These are phyloP conservation scores for Tulasnella sp. DNA, from an alignment of 768 basidiomycete species.

Conservation along the genomic window DNA sequence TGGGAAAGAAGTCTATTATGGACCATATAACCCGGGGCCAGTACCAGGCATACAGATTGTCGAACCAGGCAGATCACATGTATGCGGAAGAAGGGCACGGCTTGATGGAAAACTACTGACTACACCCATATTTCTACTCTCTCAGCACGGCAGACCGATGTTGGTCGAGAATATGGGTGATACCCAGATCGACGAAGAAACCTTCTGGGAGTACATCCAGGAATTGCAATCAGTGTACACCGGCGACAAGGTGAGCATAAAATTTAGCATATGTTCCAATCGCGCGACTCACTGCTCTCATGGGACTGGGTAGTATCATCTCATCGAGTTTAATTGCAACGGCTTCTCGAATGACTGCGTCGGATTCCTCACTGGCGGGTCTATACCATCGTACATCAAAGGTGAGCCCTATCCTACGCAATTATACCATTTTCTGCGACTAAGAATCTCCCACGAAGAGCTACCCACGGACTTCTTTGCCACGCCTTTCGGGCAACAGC, in stretches of 20 bases:
- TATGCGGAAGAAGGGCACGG: constrained; percentile 35
- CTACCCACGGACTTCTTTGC: constrained; percentile 76
- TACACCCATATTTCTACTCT: background rate
- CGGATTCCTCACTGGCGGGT: constrained; percentile 74
- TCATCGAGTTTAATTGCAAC: constrained; percentile 92
- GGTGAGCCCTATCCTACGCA: constrained; percentile 32
- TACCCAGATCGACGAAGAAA: constrained; percentile 71
- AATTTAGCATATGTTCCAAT: too few species aligned
- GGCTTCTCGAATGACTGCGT: constrained; percentile 83
- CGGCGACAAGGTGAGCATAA: constrained; percentile 73
- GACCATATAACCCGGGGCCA: constrained; percentile 26
- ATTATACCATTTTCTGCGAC: background rate
- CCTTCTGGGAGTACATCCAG: constrained; percentile 71
- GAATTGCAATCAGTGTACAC: constrained; percentile 75
- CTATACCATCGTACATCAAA: constrained; percentile 73
- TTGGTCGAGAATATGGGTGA: constrained; percentile 65
- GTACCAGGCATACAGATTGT: constrained; percentile 70
- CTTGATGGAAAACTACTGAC: background rate
- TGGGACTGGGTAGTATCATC: constrained; percentile 61
- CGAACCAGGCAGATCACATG: constrained; percentile 70
- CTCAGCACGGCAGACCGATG: constrained; percentile 62
- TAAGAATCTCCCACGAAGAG: too few species aligned
- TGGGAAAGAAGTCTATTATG: constrained; percentile 80
- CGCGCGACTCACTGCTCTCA: constrained; percentile 7
- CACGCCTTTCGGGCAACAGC: constrained; percentile 74